These are phyloP conservation scores for Lipomyces orientalis DNA, from an alignment of 805 yeast genomes.

Conservation along the genomic window DNA sequence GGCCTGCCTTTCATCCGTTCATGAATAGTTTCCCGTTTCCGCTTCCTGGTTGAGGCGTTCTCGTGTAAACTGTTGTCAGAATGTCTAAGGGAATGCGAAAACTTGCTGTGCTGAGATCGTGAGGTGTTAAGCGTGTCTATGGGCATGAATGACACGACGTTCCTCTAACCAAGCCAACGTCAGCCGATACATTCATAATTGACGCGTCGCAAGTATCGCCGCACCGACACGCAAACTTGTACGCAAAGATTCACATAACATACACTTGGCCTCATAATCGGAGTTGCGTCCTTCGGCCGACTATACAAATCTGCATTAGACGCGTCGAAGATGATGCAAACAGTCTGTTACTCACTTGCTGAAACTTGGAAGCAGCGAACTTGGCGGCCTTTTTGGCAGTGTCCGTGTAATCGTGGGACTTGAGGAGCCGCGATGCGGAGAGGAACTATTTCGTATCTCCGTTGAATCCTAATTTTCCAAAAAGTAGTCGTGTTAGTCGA, in stretches of 20 bases:
- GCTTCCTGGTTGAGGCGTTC: background rate
- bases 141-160: slow-evolving; percentile 2
- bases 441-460: background rate
- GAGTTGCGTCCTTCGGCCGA: slow-evolving; percentile 10
- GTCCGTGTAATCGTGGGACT: slow-evolving; percentile 2
- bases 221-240: background rate
- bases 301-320: background rate
- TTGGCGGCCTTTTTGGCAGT: background rate
- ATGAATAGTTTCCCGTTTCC: slow-evolving; percentile 4
- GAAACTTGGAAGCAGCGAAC: background rate
- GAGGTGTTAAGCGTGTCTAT: slow-evolving; percentile 6
- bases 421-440: background rate
- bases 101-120: slow-evolving; percentile 7
- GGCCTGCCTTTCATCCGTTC: slow-evolving; percentile 8
- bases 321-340: background rate
- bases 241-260: slow-evolving; percentile 1
- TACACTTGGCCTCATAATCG: slow-evolving; percentile 10
- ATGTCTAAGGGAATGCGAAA: background rate
- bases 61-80: background rate
- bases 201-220: background rate
- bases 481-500: background rate
- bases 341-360: background rate
- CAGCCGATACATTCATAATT: background rate
- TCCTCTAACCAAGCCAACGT: background rate
- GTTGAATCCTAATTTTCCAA: background rate